These are phyloP conservation scores for Fusarium agapanthi DNA, from an alignment of 2,329 filamentous ascomycete genomes.

Conservation along the genomic window DNA sequence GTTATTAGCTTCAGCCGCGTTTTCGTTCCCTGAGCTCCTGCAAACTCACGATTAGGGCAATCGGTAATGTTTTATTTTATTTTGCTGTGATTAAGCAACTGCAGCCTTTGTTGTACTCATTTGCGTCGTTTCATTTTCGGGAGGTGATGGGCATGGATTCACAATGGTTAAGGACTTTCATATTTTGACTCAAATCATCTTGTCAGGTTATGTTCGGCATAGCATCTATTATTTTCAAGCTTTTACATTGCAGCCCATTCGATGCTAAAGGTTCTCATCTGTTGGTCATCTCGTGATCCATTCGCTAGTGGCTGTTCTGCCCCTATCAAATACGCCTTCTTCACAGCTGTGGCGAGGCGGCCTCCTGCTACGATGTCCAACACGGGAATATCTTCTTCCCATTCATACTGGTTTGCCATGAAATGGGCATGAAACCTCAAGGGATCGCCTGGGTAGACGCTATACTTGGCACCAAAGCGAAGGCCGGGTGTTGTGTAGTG, in stretches of 20 bases:
- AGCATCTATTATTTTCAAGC: conserved; percentile 14
- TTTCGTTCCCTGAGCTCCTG: conserved; percentile 72
- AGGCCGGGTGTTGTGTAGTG: conserved; percentile 93
- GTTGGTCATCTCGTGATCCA: conserved; percentile 45
- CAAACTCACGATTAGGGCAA: neutral
- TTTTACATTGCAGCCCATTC: conserved; percentile 93
- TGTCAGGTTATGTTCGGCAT: conserved; percentile 6
- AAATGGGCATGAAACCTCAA: conserved; percentile 96
- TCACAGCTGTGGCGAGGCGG: conserved; percentile 89
- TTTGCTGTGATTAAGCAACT: neutral
- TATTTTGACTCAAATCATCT: conserved; percentile 2
- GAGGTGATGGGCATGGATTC: conserved; percentile 23
- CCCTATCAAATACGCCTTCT: conserved; percentile 92
- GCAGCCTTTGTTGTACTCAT: conserved; percentile 42
- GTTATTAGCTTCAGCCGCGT: conserved; percentile 90
- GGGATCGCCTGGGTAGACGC: conserved; percentile 94
- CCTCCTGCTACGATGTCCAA: conserved; percentile 88
- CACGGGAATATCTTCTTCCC: conserved; percentile 86
- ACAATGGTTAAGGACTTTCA: conserved; percentile 1
- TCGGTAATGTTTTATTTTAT: neutral
- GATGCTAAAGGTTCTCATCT: conserved; percentile 79
- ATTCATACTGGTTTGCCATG: conserved; percentile 82
- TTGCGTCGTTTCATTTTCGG: conserved; percentile 12
- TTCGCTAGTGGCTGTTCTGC: conserved; percentile 61
- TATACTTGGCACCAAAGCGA: conserved; percentile 93